Conservation (phyloP, 1,139 yeast species). For the Saccharomyces pastorianus region DNA sequence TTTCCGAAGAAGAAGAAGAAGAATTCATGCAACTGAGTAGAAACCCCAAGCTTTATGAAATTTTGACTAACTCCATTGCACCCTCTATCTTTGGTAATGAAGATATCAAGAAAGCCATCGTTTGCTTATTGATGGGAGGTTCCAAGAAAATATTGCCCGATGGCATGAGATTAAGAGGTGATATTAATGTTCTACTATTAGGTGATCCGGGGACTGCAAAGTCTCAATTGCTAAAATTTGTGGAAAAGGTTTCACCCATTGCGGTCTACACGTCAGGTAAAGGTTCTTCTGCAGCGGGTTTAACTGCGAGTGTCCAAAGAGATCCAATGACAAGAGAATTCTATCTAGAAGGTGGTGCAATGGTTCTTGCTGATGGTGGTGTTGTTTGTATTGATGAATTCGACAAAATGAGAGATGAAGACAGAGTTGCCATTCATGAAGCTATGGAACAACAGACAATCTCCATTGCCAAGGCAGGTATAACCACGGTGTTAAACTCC, state of each 20-base stretch:
- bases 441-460: constrained; percentile 99
- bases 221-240: constrained; percentile 89
- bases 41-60: constrained; percentile 76
- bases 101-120: constrained; percentile 88
- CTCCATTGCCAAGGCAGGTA: constrained; percentile 98
- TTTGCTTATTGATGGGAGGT: constrained; percentile 91
- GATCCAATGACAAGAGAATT: constrained; percentile 84
- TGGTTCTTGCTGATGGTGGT: constrained; percentile 98
- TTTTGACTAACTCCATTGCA: constrained; percentile 81
- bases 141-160: constrained; percentile 88
- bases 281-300: constrained; percentile 98
- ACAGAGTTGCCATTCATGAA: constrained; percentile 97
- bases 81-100: constrained; percentile 92
- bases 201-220: constrained; percentile 99
- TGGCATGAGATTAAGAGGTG: constrained; percentile 95
- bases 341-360: constrained; percentile 97
- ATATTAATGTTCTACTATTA: constrained; percentile 79
- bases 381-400: constrained; percentile 98
- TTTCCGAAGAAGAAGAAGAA: constrained; percentile 89
- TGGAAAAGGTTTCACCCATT: constrained; percentile 89
- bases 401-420: constrained; percentile 98
- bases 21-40: constrained; percentile 76
- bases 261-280: constrained; percentile 96
- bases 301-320: constrained; percentile 95
- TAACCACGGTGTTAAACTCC: constrained; percentile 89